These are phyloP conservation scores for Chytriomyces sp. DNA, from an alignment of 192 early-diverging fungal species.

Conservation along the genomic window DNA sequence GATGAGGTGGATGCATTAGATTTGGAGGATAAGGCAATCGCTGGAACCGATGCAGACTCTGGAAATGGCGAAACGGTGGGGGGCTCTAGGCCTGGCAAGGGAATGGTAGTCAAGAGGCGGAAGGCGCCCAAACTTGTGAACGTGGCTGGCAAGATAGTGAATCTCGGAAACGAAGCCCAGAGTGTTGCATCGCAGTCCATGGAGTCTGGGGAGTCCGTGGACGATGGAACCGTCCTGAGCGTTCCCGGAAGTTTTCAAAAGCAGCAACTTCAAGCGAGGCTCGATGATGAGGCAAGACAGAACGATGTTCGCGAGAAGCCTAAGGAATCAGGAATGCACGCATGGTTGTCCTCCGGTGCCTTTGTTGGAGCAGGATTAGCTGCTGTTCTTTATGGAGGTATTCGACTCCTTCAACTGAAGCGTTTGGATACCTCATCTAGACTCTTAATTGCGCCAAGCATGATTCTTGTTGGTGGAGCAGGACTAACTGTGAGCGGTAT, in stretches of 20 bases:
- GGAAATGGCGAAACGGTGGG: neutral
- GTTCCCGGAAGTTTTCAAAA: constrained; percentile 17
- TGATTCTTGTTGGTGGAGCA: constrained; percentile 4
- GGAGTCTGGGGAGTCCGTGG: constrained; percentile 13
- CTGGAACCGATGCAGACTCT: neutral
- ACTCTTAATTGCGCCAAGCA: neutral
- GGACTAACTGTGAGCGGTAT: constrained; percentile 8
- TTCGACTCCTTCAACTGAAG: neutral
- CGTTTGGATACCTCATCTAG: neutral
- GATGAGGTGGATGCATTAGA: neutral
- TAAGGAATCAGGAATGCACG: neutral
- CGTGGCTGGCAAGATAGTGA: constrained; percentile 46
- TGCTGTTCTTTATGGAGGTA: constrained; percentile 10
- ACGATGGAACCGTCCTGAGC: constrained; percentile 30
- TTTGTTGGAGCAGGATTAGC: neutral
- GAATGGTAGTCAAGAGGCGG: constrained; percentile 22
- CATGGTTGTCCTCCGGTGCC: neutral
- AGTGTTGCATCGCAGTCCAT: no score
- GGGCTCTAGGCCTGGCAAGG: constrained; percentile 21
- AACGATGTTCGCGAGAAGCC: neutral
- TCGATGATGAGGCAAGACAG: neutral
- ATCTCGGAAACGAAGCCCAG: neutral
- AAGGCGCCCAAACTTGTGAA: constrained; percentile 42
- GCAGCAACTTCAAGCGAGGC: neutral
- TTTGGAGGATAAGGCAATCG: neutral